Conservation (phyloP, 805 yeast genomes). For the Metschnikowia lunata region DNA sequence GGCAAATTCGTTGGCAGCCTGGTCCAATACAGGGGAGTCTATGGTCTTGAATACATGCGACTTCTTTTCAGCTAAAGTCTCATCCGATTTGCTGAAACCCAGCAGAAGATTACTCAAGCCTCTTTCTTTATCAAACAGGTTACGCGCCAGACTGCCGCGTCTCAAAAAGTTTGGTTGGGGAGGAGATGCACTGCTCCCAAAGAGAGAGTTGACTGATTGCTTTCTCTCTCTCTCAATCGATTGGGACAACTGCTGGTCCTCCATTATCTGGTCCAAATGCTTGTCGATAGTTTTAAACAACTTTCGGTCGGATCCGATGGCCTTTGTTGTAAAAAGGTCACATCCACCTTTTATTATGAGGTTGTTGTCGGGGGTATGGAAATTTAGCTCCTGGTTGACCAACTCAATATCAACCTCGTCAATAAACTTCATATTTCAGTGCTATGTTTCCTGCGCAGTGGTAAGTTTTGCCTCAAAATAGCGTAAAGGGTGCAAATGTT, state of each 20-base stretch:
- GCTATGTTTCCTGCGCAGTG: too few species aligned
- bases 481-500: too few species aligned
- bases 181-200: slow-evolving; percentile 38
- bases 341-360: slow-evolving; percentile 74
- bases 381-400: slow-evolving; percentile 71
- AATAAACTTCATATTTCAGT: slow-evolving; percentile 53
- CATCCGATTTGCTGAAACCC: slow-evolving; percentile 16
- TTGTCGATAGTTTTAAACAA: slow-evolving; percentile 83
- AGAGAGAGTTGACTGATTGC: slow-evolving; percentile 31
- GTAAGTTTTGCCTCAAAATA: too few species aligned
- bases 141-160: slow-evolving; percentile 23
- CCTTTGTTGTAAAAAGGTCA: slow-evolving; percentile 91
- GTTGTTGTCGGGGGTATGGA: slow-evolving; percentile 39
- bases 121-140: slow-evolving; percentile 21
- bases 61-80: slow-evolving; percentile 3
- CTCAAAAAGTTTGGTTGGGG: slow-evolving; percentile 19
- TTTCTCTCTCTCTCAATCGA: slow-evolving; percentile 37
- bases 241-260: slow-evolving; percentile 40
- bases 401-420: slow-evolving; percentile 92
- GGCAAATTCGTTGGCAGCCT: slow-evolving; percentile 10
- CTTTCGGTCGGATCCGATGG: slow-evolving; percentile 85
- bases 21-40: slow-evolving; percentile 12
- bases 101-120: slow-evolving; percentile 27
- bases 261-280: slow-evolving; percentile 56
- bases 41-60: slow-evolving; percentile 7